phyloP scores from a whole-genome alignment of 495 filamentous ascomycete genomes.

The Trichoderma reesei region DNA sequence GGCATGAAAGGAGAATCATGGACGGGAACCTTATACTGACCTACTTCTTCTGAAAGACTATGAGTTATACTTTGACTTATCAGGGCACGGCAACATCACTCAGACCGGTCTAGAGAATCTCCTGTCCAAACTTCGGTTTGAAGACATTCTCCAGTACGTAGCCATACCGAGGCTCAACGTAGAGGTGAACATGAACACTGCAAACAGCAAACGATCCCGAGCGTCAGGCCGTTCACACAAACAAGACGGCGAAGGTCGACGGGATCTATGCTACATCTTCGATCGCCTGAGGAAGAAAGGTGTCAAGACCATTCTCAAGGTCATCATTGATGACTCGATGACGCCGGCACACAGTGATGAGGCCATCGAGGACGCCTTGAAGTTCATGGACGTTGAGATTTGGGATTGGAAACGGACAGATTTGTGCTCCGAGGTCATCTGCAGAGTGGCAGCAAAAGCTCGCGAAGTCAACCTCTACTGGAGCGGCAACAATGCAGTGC shows the following conservation, averaged over 20 bases:
- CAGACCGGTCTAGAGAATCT: slow-evolving; percentile 14
- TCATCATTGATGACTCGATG: slow-evolving; percentile 24
- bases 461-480: slow-evolving; percentile 25
- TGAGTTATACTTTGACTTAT: slow-evolving; percentile 22
- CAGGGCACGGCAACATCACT: slow-evolving; percentile 16
- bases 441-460: slow-evolving; percentile 19
- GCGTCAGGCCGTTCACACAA: slow-evolving; percentile 7
- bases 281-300: slow-evolving; percentile 16
- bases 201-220: slow-evolving; percentile 10
- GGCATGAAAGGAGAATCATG: not conserved
- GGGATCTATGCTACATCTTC: slow-evolving; percentile 21
- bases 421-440: slow-evolving; percentile 25
- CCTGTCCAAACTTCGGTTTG: slow-evolving; percentile 21
- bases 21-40: not conserved
- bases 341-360: slow-evolving; percentile 25
- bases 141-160: slow-evolving; percentile 26
- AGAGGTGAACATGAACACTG: slow-evolving; percentile 11
- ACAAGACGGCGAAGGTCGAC: slow-evolving; percentile 17
- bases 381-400: slow-evolving; percentile 21
- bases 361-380: slow-evolving; percentile 24
- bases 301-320: slow-evolving; percentile 22
- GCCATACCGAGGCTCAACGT: slow-evolving; percentile 19
- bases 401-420: slow-evolving; percentile 33
- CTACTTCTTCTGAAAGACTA: slow-evolving; percentile 7
- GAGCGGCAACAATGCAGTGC: slow-evolving; percentile 25